Conservation (phyloP, 2,329 filamentous ascomycete species). For the Aspergillus udagawae region DNA sequence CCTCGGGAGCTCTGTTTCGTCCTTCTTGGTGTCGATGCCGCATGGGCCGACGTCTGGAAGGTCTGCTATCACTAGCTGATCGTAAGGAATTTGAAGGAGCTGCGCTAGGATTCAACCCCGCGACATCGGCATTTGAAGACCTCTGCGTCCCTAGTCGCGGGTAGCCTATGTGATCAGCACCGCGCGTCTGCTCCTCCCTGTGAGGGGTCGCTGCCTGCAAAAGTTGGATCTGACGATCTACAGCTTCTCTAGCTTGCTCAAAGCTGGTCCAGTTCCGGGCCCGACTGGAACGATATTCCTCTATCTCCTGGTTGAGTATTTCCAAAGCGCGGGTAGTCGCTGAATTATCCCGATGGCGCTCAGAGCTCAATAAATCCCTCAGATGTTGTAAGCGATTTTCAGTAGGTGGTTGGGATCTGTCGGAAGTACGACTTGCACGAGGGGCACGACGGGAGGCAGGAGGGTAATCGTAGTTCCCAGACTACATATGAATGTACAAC, state of each 20-base stretch:
- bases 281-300: conserved; percentile 26
- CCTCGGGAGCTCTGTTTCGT: conserved; percentile 13
- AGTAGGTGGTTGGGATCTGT: conserved; percentile 21
- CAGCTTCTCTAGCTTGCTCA: conserved; percentile 22
- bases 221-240: conserved; percentile 25
- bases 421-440: conserved; percentile 19
- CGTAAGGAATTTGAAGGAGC: conserved; percentile 11
- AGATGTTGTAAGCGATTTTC: conserved; percentile 33
- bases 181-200: conserved; percentile 13
- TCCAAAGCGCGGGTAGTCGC: conserved; percentile 33
- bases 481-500: conserved; percentile 25
- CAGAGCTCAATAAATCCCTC: conserved; percentile 36
- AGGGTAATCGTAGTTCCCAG: conserved; percentile 42
- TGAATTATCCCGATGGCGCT: conserved; percentile 28
- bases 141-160: conserved; percentile 11
- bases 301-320: conserved; percentile 38
- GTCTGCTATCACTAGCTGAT: conserved; percentile 10
- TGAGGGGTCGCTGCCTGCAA: conserved; percentile 11
- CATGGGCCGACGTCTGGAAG: conserved; percentile 17
- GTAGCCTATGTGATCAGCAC: conserved; percentile 8
- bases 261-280: conserved; percentile 20
- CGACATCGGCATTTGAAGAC: conserved; percentile 8
- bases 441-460: conserved; percentile 32
- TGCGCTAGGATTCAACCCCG: conserved; percentile 16
- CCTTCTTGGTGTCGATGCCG: conserved; percentile 15